Evolutionary conservation across 148 eudicot genomes (phyloP).

Genomic region (Amaranthus palmeri): DNA sequence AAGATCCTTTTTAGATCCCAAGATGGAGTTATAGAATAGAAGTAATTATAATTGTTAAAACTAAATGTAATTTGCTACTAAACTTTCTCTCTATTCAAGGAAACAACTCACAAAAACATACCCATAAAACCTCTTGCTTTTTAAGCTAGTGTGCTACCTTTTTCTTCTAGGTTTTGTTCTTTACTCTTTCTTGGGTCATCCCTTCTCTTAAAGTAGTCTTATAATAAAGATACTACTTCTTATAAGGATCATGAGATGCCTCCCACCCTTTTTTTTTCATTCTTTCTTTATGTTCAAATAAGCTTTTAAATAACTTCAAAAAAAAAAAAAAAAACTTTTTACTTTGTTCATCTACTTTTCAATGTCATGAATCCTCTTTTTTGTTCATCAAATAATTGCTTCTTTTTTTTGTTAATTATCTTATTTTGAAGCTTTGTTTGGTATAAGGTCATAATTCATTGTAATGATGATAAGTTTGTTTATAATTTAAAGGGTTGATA

Average conservation of each 20-base stretch:
- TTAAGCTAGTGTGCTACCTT: slow-evolving; percentile 26
- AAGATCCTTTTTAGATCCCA: slow-evolving; percentile 44
- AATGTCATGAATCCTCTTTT: not conserved
- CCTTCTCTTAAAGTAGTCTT: slow-evolving; percentile 19
- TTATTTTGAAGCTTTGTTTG: not conserved
- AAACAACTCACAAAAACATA: slow-evolving; percentile 21
- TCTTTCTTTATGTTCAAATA: not conserved
- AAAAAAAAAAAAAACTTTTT: too few relatives aligned
- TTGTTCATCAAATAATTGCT: not conserved
- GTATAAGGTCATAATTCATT: not conserved
- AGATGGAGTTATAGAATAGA: slow-evolving; percentile 11
- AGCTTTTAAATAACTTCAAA: slow-evolving; percentile 7
- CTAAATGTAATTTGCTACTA: slow-evolving; percentile 15
- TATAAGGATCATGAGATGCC: slow-evolving; percentile 16
- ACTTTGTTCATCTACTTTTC: slow-evolving; percentile 23
- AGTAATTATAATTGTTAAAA: slow-evolving; percentile 27
- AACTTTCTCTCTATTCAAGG: slow-evolving; percentile 48
- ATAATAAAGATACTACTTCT: not conserved
- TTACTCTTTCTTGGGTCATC: slow-evolving; percentile 33
- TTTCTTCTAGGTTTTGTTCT: slow-evolving; percentile 31
- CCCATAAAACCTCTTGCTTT: slow-evolving; percentile 26
- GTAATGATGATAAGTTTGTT: not conserved
- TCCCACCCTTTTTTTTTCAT: not conserved
- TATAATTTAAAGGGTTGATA: too few relatives aligned
- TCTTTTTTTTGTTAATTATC: not conserved